These are phyloP conservation scores for Boletus rubropictus DNA, from an alignment of 768 basidiomycete genomes.

Conservation along the genomic window DNA sequence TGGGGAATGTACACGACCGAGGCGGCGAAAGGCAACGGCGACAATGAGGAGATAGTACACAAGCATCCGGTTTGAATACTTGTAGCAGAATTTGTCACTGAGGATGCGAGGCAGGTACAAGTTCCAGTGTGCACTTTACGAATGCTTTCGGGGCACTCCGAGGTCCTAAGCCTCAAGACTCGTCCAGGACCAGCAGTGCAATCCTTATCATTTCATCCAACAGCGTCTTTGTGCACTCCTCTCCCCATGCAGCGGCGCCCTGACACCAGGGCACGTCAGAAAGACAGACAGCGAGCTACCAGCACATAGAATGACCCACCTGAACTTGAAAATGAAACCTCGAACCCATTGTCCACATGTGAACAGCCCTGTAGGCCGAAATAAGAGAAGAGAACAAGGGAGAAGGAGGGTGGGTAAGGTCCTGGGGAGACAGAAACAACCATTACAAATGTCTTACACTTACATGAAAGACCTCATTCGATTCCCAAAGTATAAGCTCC, in stretches of 20 bases:
- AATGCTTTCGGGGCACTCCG: too few species aligned
- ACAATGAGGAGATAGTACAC: too few species aligned
- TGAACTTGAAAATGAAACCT: conserved; percentile 12
- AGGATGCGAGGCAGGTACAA: too few species aligned
- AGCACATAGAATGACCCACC: not conserved
- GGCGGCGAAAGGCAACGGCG: too few species aligned
- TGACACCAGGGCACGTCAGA: not conserved
- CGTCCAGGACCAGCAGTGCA: conserved; percentile 8
- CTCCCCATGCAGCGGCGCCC: conserved; percentile 20
- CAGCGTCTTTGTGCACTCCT: conserved; percentile 11
- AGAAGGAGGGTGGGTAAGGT: not conserved
- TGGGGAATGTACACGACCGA: too few species aligned
- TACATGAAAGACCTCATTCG: conserved; percentile 10
- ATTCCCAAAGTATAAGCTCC: conserved; percentile 5
- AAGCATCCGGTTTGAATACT: too few species aligned
- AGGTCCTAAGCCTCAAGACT: not conserved
- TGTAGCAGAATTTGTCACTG: too few species aligned
- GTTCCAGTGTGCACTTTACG: not conserved
- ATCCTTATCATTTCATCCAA: conserved; percentile 17
- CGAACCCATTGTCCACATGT: conserved; percentile 19
- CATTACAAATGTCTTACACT: not conserved
- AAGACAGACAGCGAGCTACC: not conserved
- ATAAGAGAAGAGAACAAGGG: not conserved
- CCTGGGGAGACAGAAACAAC: too few species aligned
- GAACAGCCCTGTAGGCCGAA: conserved; percentile 1